Evolutionary conservation across 75 land plant species (phyloP), one percentile per base, ranked within the genome.

Genomic region (Selaginella tamariscina): DNA sequence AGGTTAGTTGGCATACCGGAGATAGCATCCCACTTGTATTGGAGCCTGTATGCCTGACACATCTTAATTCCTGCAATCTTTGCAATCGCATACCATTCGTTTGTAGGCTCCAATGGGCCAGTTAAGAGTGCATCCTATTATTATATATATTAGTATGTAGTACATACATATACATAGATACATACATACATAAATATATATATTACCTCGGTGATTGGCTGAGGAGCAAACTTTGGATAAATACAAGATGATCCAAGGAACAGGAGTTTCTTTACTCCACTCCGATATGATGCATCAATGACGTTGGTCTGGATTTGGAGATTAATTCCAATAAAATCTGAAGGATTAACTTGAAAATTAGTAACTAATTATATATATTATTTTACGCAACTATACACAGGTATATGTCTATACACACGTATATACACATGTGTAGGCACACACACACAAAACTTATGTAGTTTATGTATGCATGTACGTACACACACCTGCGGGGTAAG

Each of bases 171-270:
- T n/a, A n/a, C n/a, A n/a, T n/a, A n/a, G n/a, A n/a, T n/a, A n/a
- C n/a, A n/a, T n/a, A n/a, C n/a, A n/a, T n/a, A n/a, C n/a, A n/a
- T n/a, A n/a, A n/a, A n/a, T n/a, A n/a, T n/a, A n/a, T n/a, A n/a
- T n/a, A n/a, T n/a, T n/a, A n/a, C n/a, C 56, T 94, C 98, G 28
- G 84, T 73, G 70, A 94, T 94, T 11, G 98, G 98, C 24, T 89
- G 91, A 0, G 96, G 96, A 11, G 98, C 86, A 71, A 82, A 82
- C 64, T 94, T 94, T 30, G 98, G 98, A 76, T 94, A 94, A 64
- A 94, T 94, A 76, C 98, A 94, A 9, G 98, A 94, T 54, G 98
- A 94, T 0, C 98, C 98, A 21, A 94, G 77, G 70, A 94, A 94
- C 57, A 94, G 64, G 22, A 94, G 82, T 71, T 94, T 94, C 68